These are phyloP conservation scores for Saccharomyces hybrid DNA, from an alignment of 1,139 yeast species.

Conservation along the genomic window DNA sequence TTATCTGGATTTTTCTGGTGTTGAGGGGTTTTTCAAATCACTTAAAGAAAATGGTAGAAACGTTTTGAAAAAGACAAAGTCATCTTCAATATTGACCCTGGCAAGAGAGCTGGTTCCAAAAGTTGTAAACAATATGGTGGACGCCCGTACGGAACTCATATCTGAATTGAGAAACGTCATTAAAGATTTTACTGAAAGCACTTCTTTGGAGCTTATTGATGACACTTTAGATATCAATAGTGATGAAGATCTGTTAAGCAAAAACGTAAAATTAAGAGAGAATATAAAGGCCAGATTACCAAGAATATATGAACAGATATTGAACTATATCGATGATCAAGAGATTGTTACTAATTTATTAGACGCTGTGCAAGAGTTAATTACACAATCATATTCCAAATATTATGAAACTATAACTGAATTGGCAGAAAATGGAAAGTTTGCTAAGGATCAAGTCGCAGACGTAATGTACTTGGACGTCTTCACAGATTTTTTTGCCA, in stretches of 20 bases:
- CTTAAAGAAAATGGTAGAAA: slow-evolving; percentile 27
- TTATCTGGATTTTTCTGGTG: slow-evolving; percentile 72
- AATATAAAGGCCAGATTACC: slow-evolving; percentile 49
- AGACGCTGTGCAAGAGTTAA: slow-evolving; percentile 54
- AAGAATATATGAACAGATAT: slow-evolving; percentile 45
- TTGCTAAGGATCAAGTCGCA: slow-evolving; percentile 17
- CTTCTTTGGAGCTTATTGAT: slow-evolving; percentile 34
- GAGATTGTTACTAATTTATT: slow-evolving; percentile 43
- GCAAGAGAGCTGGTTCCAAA: slow-evolving; percentile 71
- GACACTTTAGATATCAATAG: slow-evolving; percentile 17
- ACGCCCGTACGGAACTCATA: slow-evolving; percentile 73
- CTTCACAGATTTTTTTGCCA: slow-evolving; percentile 15
- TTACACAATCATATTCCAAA: slow-evolving; percentile 42
- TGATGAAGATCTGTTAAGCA: slow-evolving; percentile 9
- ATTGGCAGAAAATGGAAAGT: slow-evolving; percentile 22
- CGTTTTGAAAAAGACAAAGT: slow-evolving; percentile 6
- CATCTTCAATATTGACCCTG: slow-evolving; percentile 40
- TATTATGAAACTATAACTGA: slow-evolving; percentile 34
- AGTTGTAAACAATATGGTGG: slow-evolving; percentile 79
- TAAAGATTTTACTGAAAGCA: slow-evolving; percentile 48
- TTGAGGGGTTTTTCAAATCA: slow-evolving; percentile 49
- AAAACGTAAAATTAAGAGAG: slow-evolving; percentile 36
- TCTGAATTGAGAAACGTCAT: slow-evolving; percentile 65
- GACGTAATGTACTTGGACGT: slow-evolving; percentile 25
- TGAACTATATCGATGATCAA: slow-evolving; percentile 39